phyloP scores from a whole-genome alignment of 257 asterid species.

The Apocynum venetum region DNA sequence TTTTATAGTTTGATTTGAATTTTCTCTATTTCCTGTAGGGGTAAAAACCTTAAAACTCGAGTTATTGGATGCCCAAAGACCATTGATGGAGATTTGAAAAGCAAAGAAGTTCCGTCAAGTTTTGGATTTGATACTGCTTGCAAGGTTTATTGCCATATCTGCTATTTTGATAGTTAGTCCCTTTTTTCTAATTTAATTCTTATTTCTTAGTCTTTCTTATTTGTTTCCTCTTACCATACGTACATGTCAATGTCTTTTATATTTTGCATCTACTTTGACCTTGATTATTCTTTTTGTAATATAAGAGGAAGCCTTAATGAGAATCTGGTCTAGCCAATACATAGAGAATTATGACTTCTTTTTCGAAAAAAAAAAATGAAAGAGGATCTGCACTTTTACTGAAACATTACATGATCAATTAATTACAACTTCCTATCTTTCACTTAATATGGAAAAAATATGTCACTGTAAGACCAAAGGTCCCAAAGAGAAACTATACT shows the following conservation, averaged over 20 bases:
- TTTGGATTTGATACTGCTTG: slow-evolving; percentile 99
- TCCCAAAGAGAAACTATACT: neutral
- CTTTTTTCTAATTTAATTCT: neutral
- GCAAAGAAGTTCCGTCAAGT: slow-evolving; percentile 92
- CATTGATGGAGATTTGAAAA: slow-evolving; percentile 93
- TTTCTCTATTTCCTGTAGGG: slow-evolving; percentile 37
- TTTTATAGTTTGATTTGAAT: neutral
- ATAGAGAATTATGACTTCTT: neutral
- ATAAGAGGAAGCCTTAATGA: neutral
- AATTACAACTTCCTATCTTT: neutral
- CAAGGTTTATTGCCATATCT: slow-evolving; percentile 53
- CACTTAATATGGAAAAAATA: too few relatives aligned
- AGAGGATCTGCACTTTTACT: neutral
- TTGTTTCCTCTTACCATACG: neutral
- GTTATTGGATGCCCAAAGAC: slow-evolving; percentile 99
- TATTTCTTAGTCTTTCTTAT: neutral
- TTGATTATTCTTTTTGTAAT: neutral
- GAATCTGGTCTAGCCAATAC: neutral
- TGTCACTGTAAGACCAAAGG: too few relatives aligned
- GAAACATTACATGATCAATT: neutral
- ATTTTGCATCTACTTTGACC: neutral
- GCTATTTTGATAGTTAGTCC: neutral
- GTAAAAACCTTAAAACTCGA: slow-evolving; percentile 75
- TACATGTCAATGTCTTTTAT: neutral
- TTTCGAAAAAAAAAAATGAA: neutral